Evolutionary conservation across 164 flowering plant species (phyloP).

Genomic region (Saururus chinensis): DNA sequence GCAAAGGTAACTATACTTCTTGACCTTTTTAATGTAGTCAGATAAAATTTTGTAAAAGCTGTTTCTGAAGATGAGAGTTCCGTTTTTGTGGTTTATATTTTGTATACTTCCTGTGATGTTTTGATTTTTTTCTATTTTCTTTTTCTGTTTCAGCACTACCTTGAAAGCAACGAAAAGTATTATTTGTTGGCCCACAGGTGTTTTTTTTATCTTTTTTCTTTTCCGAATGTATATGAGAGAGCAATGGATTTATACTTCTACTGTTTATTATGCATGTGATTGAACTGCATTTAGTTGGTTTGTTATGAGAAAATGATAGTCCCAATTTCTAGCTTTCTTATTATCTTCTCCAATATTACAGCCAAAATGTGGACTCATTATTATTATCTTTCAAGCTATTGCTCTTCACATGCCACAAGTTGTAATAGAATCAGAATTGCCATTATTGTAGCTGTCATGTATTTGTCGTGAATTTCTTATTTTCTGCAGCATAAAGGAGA

Average conservation of each 20-base stretch:
- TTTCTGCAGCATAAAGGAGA: slow-evolving; percentile 82
- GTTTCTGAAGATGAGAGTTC: not conserved
- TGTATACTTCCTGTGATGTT: too few relatives aligned
- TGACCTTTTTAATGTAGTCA: not conserved
- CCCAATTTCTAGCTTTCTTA: not conserved
- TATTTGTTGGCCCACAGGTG: slow-evolving; percentile 98
- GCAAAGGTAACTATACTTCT: slow-evolving; percentile 51
- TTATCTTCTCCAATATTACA: not conserved
- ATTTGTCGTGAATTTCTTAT: slow-evolving; percentile 3
- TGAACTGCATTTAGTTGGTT: not conserved
- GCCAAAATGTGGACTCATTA: not conserved
- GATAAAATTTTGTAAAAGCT: too few relatives aligned
- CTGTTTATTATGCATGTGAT: not conserved
- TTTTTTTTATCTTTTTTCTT: not conserved
- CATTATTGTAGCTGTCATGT: not conserved
- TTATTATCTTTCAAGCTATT: not conserved
- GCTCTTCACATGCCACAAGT: too few relatives aligned
- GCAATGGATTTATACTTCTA: not conserved
- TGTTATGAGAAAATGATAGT: too few relatives aligned
- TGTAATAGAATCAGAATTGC: too few relatives aligned
- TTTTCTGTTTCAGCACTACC: slow-evolving; percentile 68
- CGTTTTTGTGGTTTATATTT: too few relatives aligned
- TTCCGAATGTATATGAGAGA: not conserved
- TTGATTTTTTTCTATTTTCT: not conserved
- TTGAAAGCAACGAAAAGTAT: slow-evolving; percentile 98